phyloP scores from a whole-genome alignment of 108 stramenopile genomes.

The Seminavis robusta region DNA sequence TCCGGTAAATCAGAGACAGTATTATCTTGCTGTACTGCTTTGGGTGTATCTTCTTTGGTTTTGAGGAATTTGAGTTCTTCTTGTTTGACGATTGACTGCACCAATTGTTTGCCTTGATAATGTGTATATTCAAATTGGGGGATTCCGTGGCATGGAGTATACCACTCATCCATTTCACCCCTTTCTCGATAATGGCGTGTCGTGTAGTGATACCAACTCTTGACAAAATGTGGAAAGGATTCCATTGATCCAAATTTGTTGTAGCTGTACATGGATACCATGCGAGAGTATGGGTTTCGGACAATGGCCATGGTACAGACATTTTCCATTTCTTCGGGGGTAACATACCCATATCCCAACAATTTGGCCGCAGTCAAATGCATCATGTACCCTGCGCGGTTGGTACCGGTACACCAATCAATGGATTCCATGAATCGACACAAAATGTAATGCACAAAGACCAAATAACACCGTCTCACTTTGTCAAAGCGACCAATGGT shows the following conservation, averaged over 20 bases:
- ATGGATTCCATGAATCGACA: conserved; percentile 37
- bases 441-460: conserved; percentile 46
- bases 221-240: conserved; percentile 42
- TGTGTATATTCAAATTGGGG: conserved; percentile 65
- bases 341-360: conserved; percentile 48
- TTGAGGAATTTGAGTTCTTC: conserved; percentile 53
- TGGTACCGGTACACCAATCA: conserved; percentile 53
- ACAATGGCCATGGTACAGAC: conserved; percentile 53
- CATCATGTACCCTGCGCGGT: conserved; percentile 55
- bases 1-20: conserved; percentile 31
- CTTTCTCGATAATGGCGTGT: conserved; percentile 43
- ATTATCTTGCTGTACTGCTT: conserved; percentile 14
- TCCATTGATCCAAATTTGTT: conserved; percentile 51
- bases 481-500: conserved; percentile 35
- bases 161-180: conserved; percentile 63
- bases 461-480: conserved; percentile 46
- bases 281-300: conserved; percentile 60
- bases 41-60: conserved; percentile 28
- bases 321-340: conserved; percentile 33
- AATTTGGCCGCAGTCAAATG: conserved; percentile 55
- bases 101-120: conserved; percentile 36
- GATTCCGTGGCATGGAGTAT: conserved; percentile 52
- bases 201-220: conserved; percentile 36
- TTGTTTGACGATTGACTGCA: conserved; percentile 54
- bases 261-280: conserved; percentile 64